A percentile compares a stretch with the other conserved stretches of the same genome.
Conservation (phyloP, 805 yeast genomes). For the Suhomyces emberorum region DNA sequence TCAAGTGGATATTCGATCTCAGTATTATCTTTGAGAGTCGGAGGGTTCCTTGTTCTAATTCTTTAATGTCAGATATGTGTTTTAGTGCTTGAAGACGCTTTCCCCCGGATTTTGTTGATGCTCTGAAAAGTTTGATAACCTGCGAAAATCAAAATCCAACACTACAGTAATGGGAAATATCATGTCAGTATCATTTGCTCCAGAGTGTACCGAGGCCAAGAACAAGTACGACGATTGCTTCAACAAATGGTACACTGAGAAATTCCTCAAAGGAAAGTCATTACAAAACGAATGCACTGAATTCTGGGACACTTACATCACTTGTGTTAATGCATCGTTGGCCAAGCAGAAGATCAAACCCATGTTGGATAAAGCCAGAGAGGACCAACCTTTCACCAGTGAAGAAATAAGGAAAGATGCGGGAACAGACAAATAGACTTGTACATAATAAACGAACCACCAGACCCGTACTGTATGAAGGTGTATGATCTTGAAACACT, state of each 20-base stretch:
- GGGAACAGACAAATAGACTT: no score
- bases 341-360: conserved; percentile 75
- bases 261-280: conserved; percentile 54
- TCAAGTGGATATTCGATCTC: no score
- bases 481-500: no score
- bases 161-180: conserved; percentile 35
- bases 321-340: conserved; percentile 74
- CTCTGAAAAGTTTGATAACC: background rate
- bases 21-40: no score
- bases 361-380: conserved; percentile 82
- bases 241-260: conserved; percentile 92
- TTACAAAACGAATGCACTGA: conserved; percentile 85
- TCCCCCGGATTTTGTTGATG: no score
- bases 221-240: conserved; percentile 89
- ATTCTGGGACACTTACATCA: conserved; percentile 82
- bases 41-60: no score
- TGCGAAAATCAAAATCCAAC: background rate
- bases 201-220: conserved; percentile 89
- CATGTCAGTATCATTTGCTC: conserved; percentile 80
- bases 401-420: conserved; percentile 30
- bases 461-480: no score
- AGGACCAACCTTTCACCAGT: conserved; percentile 73
- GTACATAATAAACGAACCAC: no score
- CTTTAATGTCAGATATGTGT: no score
- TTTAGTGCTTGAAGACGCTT: no score